Evolutionary conservation across 768 basidiomycete genomes (phyloP).

Genomic region (Hortiboletus campestris): DNA sequence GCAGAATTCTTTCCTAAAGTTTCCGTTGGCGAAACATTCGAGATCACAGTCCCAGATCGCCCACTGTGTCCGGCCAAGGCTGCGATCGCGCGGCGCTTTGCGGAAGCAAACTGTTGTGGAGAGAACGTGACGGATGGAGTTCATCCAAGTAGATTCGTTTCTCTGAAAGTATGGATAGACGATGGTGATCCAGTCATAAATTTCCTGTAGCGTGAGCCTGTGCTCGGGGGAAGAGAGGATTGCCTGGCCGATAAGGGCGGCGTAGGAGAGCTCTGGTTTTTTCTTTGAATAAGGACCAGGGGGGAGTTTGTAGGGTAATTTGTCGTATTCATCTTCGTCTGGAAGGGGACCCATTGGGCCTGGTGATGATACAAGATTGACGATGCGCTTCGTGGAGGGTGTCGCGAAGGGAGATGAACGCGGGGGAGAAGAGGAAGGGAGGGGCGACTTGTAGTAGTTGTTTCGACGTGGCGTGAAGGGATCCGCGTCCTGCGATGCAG

Average conservation of each 20-base stretch:
- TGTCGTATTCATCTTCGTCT: constrained; percentile 62
- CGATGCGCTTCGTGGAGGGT: constrained; percentile 50
- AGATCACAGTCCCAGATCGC: constrained; percentile 81
- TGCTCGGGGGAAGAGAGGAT: constrained; percentile 81
- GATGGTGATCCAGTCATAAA: constrained; percentile 94
- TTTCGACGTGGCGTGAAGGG: constrained; percentile 53
- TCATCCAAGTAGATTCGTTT: constrained; percentile 95
- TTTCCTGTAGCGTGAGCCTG: constrained; percentile 89
- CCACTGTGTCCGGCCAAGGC: constrained; percentile 83
- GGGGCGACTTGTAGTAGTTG: constrained; percentile 44
- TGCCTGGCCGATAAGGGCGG: constrained; percentile 94
- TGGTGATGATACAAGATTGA: constrained; percentile 83
- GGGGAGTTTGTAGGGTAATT: constrained; percentile 74
- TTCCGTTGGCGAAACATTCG: constrained; percentile 79
- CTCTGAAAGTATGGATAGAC: constrained; percentile 93
- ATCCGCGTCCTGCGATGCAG: constrained; percentile 34
- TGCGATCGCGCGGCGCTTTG: constrained; percentile 75
- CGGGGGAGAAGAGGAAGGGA: constrained; percentile 62
- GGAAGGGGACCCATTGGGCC: constrained; percentile 71
- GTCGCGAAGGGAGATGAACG: constrained; percentile 61
- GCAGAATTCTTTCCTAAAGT: constrained; percentile 67
- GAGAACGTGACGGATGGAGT: constrained; percentile 95
- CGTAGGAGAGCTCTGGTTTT: constrained; percentile 89
- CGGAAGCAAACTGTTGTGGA: constrained; percentile 91
- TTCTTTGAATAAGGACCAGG: constrained; percentile 76